Evolutionary conservation across 192 early-diverging fungal species (phyloP).

Genomic region (Entomortierella parvispora): DNA sequence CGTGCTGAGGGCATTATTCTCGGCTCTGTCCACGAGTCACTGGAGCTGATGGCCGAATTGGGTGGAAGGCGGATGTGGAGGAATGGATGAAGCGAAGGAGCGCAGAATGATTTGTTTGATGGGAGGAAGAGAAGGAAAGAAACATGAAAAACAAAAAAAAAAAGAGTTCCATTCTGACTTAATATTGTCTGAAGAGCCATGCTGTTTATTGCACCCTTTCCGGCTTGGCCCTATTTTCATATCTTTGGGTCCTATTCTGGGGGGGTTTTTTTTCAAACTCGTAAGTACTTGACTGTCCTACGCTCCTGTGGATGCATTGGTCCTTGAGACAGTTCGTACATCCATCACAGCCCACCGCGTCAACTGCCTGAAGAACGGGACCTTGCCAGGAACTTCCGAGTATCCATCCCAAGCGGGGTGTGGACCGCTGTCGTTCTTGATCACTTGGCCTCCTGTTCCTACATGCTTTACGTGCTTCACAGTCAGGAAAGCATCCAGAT

Average conservation of each 20-base stretch:
- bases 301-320: slow-evolving; percentile 5
- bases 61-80: slow-evolving; percentile 9
- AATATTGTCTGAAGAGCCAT: too few species aligned
- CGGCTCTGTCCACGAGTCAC: background rate
- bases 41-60: background rate
- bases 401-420: slow-evolving; percentile 50
- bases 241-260: too few species aligned
- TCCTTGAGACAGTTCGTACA: slow-evolving; percentile 16
- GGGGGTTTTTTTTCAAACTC: too few species aligned
- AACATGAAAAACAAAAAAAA: too few species aligned
- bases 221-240: too few species aligned
- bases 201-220: too few species aligned
- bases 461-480: slow-evolving; percentile 5
- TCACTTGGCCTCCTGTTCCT: background rate
- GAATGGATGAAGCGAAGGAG: background rate
- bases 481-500: slow-evolving; percentile 18
- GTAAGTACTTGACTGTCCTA: too few species aligned
- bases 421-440: slow-evolving; percentile 13
- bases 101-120: too few species aligned
- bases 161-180: too few species aligned
- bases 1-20: slow-evolving; percentile 16
- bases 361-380: slow-evolving; percentile 42
- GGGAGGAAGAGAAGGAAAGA: too few species aligned
- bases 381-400: slow-evolving; percentile 34
- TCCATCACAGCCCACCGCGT: slow-evolving; percentile 39